Evolutionary conservation across 345 rosid genomes (phyloP).

Genomic region (Salix brachista): DNA sequence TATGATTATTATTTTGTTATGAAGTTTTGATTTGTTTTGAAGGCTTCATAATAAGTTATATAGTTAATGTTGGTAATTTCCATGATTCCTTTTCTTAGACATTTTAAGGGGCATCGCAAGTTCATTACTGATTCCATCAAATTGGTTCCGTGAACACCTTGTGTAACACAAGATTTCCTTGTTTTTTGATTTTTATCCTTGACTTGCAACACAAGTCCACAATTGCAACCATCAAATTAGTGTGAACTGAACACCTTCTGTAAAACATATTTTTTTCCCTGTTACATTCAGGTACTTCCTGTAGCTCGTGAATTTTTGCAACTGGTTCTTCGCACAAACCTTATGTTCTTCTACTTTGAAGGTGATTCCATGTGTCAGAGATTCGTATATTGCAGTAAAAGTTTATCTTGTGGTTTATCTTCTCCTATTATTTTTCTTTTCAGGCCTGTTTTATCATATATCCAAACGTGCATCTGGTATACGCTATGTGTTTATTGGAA

Average conservation of each 20-base stretch:
- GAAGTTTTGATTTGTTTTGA: not conserved
- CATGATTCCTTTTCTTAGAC: not conserved
- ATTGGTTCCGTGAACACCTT: not conserved
- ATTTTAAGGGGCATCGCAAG: not conserved
- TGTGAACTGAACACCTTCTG: not conserved
- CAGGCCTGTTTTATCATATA: constrained; percentile 89
- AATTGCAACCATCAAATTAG: too few relatives aligned
- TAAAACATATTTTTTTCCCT: not conserved
- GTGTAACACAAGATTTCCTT: not conserved
- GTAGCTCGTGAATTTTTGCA: constrained; percentile 75
- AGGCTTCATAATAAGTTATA: not conserved
- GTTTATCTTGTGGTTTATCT: not conserved
- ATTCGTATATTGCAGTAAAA: not conserved
- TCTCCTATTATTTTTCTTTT: not conserved
- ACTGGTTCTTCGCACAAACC: constrained; percentile 73
- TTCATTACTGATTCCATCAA: not conserved
- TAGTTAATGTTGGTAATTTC: too few relatives aligned
- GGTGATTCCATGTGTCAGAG: constrained; percentile 43
- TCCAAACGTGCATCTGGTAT: constrained; percentile 84
- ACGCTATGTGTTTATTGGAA: constrained; percentile 84
- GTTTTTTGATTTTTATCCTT: too few relatives aligned
- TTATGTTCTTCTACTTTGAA: constrained; percentile 98
- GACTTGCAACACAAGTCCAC: too few relatives aligned
- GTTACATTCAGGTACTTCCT: constrained; percentile 60
- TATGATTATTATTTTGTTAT: not conserved